Evolutionary conservation across 2,329 filamentous ascomycete species (phyloP), one percentile per base, ranked within the genome.

Genomic region (Neurospora crassa): DNA sequence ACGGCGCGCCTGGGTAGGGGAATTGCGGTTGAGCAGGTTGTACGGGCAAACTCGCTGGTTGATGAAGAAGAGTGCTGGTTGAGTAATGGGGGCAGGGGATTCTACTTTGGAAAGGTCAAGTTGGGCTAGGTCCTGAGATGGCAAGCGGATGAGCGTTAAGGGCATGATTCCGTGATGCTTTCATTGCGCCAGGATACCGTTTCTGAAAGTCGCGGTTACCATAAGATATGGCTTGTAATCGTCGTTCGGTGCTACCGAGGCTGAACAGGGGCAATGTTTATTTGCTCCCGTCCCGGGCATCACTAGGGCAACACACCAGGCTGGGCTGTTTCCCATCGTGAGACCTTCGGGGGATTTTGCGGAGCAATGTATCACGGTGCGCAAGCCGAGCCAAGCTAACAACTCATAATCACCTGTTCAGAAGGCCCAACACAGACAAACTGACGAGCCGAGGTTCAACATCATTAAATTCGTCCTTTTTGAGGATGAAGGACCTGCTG

Each of bases 1-100:
- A 63, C 29, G 53, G 53, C 2, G 14, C 20, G 1, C 5, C 37
- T n/a, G 24, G n/a, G 1, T 68, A 88, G 85, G 71, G 82, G 81
- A 0, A 81, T 96, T 67, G 94, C 88, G 70, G 83, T 85, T 40
- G 92, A 96, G 77, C 86, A 89, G 73, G 80, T 82, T 3, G 83
- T 97, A 18, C 79, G 79, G n/a, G 83, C 83, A 2, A 81, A 85
- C 14, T 89, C 89, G 7, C 79, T 97, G 14, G 78, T 84, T 3
- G 84, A 92, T 74, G 92, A 90, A 0, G 94, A 97, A 79, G 85
- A 90, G 70, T 91, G 94, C 73, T 97, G 93, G 92, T 82, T 97
- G 70, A 97, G 94, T 79, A 97, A 95, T 79, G 94, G 92, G 0
- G 91, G 95, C 1, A 87, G 91, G 74, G 95, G 95, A 0, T 97